A percentile compares a stretch with the other conserved stretches of the same genome.
These are phyloP conservation scores for Oenanthe sinensis DNA, from an alignment of 129 eudicot genomes.

Conservation along the genomic window DNA sequence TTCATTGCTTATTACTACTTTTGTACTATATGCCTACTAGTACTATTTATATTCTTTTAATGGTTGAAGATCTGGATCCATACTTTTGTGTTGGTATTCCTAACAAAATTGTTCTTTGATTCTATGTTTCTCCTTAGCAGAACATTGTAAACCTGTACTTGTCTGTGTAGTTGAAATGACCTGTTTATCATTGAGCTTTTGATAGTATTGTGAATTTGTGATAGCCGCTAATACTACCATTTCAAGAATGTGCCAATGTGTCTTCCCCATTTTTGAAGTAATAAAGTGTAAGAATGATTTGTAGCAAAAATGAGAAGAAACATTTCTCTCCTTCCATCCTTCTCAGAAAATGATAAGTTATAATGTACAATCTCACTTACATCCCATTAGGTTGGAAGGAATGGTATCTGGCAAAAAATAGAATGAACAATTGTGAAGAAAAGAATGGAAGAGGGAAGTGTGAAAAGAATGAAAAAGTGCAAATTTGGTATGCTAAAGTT, in stretches of 20 bases:
- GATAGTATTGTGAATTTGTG: background rate
- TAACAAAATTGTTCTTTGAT: slow-evolving; percentile 14
- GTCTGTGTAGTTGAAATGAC: slow-evolving; percentile 9
- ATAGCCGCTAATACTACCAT: slow-evolving; percentile 15
- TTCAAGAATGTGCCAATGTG: background rate
- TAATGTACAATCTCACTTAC: background rate
- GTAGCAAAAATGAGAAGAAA: background rate
- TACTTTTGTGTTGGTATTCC: slow-evolving; percentile 16
- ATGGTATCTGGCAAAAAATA: background rate
- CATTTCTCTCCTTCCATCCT: background rate
- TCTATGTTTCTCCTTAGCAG: background rate
- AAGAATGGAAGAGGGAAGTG: background rate
- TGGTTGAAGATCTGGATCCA: slow-evolving; percentile 40
- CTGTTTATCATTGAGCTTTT: slow-evolving; percentile 8
- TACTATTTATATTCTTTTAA: slow-evolving; percentile 8
- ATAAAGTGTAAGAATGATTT: background rate
- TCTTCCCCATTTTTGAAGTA: background rate
- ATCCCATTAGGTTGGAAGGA: background rate
- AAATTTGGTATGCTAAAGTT: background rate
- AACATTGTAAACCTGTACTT: background rate
- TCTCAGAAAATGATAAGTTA: background rate
- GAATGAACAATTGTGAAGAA: background rate
- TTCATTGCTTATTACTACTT: background rate
- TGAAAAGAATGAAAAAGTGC: background rate
- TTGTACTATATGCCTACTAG: background rate